A percentile compares a stretch with the other conserved stretches of the same genome.
phyloP scores from a whole-genome alignment of 2,329 filamentous ascomycete species.

The Phialophora macrospora region DNA sequence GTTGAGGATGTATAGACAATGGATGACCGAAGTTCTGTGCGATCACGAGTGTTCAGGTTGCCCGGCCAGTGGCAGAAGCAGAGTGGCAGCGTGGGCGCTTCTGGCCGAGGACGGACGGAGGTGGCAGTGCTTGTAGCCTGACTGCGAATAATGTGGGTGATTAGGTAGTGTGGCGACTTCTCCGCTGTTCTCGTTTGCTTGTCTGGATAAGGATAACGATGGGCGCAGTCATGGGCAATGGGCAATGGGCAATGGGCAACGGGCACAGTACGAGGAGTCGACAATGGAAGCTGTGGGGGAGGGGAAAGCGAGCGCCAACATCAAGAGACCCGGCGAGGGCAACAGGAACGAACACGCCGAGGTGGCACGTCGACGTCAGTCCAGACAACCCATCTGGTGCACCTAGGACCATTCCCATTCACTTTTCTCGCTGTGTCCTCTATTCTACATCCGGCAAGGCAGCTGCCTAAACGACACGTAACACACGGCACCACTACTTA shows the following conservation, averaged over 20 bases:
- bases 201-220: conserved; percentile 13
- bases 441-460: no score
- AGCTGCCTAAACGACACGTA: background rate
- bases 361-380: conserved; percentile 1
- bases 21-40: background rate
- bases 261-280: background rate
- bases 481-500: background rate
- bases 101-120: conserved; percentile 5
- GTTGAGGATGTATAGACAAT: background rate
- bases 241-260: background rate
- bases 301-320: conserved; percentile 4
- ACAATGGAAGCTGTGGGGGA: conserved; percentile 5
- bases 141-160: background rate
- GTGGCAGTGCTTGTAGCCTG: conserved; percentile 9
- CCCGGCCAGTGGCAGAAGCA: background rate
- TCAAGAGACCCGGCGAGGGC: background rate
- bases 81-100: background rate
- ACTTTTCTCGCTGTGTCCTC: background rate
- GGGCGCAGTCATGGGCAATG: conserved; percentile 1
- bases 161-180: background rate
- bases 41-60: conserved; percentile 7
- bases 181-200: background rate
- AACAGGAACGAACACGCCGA: background rate
- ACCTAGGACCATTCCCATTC: no score
- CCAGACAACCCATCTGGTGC: no score